Evolutionary conservation across 768 basidiomycete genomes (phyloP).

Genomic region (Exsudoporus frostii): DNA sequence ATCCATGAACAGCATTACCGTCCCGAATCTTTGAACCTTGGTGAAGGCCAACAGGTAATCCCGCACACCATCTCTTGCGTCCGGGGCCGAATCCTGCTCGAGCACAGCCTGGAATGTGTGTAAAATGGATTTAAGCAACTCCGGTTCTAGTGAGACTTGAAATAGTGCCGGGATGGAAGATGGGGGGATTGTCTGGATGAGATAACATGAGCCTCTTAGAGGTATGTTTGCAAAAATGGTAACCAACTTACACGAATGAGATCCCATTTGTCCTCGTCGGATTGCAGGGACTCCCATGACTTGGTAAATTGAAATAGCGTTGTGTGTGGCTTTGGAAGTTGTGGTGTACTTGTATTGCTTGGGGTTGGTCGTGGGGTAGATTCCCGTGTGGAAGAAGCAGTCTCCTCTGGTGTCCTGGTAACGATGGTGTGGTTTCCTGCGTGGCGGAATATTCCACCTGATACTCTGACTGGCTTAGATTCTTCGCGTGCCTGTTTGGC

Average conservation of each 20-base stretch:
- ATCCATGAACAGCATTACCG: conserved; percentile 62
- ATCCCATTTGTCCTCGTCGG: conserved; percentile 49
- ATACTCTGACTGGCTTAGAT: conserved; percentile 44
- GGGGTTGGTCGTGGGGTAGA: background rate
- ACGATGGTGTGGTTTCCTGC: conserved; percentile 63
- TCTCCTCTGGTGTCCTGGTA: conserved; percentile 28
- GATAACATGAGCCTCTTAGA: background rate
- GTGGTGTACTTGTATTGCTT: background rate
- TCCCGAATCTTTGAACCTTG: conserved; percentile 58
- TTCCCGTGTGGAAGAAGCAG: conserved; percentile 3
- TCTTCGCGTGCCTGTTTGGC: conserved; percentile 55
- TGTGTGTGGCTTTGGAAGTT: conserved; percentile 30
- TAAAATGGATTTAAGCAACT: conserved; percentile 56
- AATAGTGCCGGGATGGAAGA: conserved; percentile 57
- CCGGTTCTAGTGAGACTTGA: conserved; percentile 67
- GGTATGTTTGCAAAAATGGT: background rate
- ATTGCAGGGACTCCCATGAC: conserved; percentile 48
- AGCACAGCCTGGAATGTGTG: conserved; percentile 43
- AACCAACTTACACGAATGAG: conserved; percentile 51
- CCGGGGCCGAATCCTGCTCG: conserved; percentile 11
- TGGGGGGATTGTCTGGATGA: conserved; percentile 51
- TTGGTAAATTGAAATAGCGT: conserved; percentile 63
- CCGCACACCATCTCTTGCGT: conserved; percentile 27
- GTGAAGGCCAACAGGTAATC: conserved; percentile 54
- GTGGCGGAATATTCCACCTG: conserved; percentile 71